These are phyloP conservation scores for Didymella pinodella DNA, from an alignment of 2,329 filamentous ascomycete species.

Conservation along the genomic window DNA sequence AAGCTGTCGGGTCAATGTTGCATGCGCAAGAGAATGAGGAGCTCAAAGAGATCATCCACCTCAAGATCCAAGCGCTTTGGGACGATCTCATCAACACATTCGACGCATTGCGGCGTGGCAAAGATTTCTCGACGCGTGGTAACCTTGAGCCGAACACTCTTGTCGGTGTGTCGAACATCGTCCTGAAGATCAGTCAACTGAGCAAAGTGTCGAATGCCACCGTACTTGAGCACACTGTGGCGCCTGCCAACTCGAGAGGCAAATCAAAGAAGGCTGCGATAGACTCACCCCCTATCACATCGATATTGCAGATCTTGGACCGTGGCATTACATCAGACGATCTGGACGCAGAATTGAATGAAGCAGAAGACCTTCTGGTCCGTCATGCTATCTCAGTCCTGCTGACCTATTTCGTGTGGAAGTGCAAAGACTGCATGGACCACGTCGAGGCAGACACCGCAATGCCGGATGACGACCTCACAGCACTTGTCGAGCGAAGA, in stretches of 20 bases:
- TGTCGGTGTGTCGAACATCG: constrained; percentile 73
- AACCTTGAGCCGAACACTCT: constrained; percentile 72
- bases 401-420: constrained; percentile 97
- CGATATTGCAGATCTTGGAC: constrained; percentile 75
- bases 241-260: constrained; percentile 51
- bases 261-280: constrained; percentile 38
- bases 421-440: constrained; percentile 64
- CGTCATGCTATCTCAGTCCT: constrained; percentile 77
- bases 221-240: constrained; percentile 69
- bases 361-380: constrained; percentile 80
- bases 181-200: constrained; percentile 82
- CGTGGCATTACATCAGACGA: constrained; percentile 73
- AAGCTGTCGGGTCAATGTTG: constrained; percentile 82
- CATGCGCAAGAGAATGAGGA: constrained; percentile 89
- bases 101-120: constrained; percentile 71
- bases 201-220: constrained; percentile 79
- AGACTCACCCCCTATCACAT: constrained; percentile 65
- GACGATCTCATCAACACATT: constrained; percentile 81
- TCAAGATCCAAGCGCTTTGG: constrained; percentile 83
- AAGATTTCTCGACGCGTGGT: constrained; percentile 74
- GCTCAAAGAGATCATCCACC: constrained; percentile 83
- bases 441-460: constrained; percentile 49
- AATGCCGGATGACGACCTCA: constrained; percentile 67
- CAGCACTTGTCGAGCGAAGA: constrained; percentile 61
- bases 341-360: constrained; percentile 73